phyloP scores from a whole-genome alignment of 768 basidiomycete genomes.

The Jaapia argillacea region DNA sequence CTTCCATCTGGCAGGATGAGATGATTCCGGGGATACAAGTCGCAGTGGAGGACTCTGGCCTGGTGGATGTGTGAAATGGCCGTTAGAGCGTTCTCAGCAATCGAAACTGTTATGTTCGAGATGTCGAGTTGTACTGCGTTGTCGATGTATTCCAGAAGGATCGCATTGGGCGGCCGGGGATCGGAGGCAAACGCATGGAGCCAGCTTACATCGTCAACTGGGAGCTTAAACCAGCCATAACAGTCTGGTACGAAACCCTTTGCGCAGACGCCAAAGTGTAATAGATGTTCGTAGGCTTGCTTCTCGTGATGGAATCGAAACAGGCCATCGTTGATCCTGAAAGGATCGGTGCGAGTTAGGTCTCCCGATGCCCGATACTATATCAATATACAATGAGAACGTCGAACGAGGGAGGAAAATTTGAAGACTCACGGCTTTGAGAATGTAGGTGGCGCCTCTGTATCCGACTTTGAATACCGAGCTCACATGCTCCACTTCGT shows the following conservation, averaged over 20 bases:
- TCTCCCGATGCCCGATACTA: no score
- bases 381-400: no score
- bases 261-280: constrained; percentile 6
- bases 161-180: constrained; percentile 1
- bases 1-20: neutral
- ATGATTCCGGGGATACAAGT: neutral
- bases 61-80: neutral
- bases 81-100: neutral
- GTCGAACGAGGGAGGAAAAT: no score
- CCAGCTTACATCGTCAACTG: neutral
- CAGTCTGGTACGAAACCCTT: constrained; percentile 7
- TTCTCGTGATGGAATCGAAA: constrained; percentile 5
- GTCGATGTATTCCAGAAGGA: constrained; percentile 9
- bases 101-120: constrained; percentile 1
- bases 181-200: neutral
- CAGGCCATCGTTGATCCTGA: neutral
- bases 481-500: neutral
- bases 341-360: no score
- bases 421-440: neutral
- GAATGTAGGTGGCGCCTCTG: neutral
- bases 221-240: constrained; percentile 12
- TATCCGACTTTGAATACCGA: neutral
- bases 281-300: constrained; percentile 8
- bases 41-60: neutral
- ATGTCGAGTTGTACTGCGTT: neutral